These are phyloP conservation scores for Yarrowia deformans DNA, from an alignment of 805 yeast genomes.

Conservation along the genomic window DNA sequence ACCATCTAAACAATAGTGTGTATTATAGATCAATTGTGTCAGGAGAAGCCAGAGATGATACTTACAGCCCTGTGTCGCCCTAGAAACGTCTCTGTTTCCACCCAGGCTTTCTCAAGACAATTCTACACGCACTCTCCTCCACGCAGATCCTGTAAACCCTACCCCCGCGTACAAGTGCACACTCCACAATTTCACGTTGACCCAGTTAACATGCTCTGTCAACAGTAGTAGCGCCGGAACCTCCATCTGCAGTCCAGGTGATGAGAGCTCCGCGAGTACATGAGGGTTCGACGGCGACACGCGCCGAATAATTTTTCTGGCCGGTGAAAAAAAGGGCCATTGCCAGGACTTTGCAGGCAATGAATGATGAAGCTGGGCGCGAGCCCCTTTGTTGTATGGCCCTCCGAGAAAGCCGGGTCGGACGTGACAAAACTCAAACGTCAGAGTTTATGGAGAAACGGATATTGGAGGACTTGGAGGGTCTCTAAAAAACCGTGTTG, in stretches of 20 bases:
- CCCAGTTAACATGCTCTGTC: neutral
- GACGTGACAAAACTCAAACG: conserved; percentile 27
- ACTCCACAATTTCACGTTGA: neutral
- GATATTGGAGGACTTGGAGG: conserved; percentile 11
- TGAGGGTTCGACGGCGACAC: neutral
- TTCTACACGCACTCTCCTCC: conserved; percentile 12
- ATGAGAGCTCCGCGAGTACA: conserved; percentile 10
- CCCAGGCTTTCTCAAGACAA: neutral
- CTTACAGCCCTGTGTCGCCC: neutral
- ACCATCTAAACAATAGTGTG: neutral
- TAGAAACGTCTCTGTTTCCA: neutral
- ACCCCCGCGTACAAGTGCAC: conserved; percentile 12
- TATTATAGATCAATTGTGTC: conserved; percentile 11
- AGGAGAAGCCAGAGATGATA: neutral
- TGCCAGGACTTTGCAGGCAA: conserved; percentile 35
- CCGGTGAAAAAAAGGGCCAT: neutral
- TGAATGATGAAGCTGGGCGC: neutral
- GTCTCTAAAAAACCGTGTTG: too few relatives aligned
- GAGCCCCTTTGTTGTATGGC: conserved; percentile 1
- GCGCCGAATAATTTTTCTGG: neutral
- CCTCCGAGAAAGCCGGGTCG: conserved; percentile 39
- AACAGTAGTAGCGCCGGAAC: neutral
- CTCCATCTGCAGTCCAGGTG: neutral
- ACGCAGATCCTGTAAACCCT: conserved; percentile 24
- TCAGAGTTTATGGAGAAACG: conserved; percentile 36